Evolutionary conservation across 768 basidiomycete species (phyloP), one percentile per base, ranked within the genome.

Genomic region (Leccinum subtestaceum): DNA sequence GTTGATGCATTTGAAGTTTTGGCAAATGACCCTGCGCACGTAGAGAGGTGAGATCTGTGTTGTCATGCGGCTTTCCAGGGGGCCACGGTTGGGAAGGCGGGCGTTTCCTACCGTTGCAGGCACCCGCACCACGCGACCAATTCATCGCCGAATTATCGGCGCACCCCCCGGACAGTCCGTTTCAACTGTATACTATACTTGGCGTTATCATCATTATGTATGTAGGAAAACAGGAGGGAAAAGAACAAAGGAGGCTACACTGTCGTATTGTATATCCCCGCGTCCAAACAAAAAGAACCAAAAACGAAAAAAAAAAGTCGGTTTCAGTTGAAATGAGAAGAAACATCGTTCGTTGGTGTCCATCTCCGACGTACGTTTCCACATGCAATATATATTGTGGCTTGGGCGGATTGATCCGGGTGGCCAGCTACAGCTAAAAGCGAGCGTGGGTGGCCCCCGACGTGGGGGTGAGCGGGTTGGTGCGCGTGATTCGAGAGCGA

Each of bases 181-280:
- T 31, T 46, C 21, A 4, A 47, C 21, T 19, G 36, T 60, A 43
- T 43, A 50, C 29, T 57, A 48, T 58, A 48, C 29, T 57, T 53
- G 60, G 61, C 55, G 52, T 65, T 59, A 56, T 70, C 56, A 62
- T 74, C 62, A 69, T 72, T 72, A 70, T 45, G 43, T 72, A 69
- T 45, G 19, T 45, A 45, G 43, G 13, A 52, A 52, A 36, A 36
- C 7, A 36, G 19, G 43, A 11, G 11, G 19, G 4, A 36, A 36
- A 52, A 52, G 19, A 66, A 62, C 58, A 55, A 60, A 62, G 47
- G 50, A 58, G 19, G 61, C 61, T 70, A 63, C 53, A 49, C 56
- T 66, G 60, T 70, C 68, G 58, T 72, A 72, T 60, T 63, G 68
- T 72, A 71, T 67, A 65, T 63, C 65, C 65, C 60, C 59, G 51